Percentiles rank a stretch among this genome's conserved stretches.
phyloP scores from a whole-genome alignment of 176 grass and related monocot species.

The Carex littledalei region DNA sequence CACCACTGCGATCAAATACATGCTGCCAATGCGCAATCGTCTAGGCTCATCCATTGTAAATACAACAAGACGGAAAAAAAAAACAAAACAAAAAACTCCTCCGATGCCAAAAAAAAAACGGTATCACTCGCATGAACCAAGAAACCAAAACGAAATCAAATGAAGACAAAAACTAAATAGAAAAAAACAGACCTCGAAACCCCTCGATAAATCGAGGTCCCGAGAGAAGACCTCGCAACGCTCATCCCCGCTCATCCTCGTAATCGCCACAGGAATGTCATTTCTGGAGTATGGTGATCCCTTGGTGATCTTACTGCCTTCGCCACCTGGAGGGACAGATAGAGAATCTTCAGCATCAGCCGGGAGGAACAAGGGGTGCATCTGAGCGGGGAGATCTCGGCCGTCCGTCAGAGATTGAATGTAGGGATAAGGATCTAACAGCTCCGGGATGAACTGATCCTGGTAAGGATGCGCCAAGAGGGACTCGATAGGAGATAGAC shows the following conservation, averaged over 20 bases:
- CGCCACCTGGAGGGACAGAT: not conserved
- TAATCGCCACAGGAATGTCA: not conserved
- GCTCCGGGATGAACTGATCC: constrained; percentile 25
- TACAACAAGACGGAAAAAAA: not conserved
- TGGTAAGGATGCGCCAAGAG: constrained; percentile 27
- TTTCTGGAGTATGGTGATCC: not conserved
- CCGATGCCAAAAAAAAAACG: not conserved
- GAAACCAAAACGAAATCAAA: not conserved
- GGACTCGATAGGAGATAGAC: constrained; percentile 4
- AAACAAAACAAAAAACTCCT: not conserved
- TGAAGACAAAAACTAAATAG: not conserved
- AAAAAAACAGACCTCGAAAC: constrained; percentile 53
- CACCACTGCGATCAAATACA: not conserved
- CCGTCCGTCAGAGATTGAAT: not conserved
- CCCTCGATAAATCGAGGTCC: constrained; percentile 70
- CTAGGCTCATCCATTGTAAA: not conserved
- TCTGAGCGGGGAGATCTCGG: not conserved
- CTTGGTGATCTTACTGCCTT: not conserved
- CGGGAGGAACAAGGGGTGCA: constrained; percentile 7
- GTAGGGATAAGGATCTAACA: constrained; percentile 20
- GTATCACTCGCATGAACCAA: not conserved
- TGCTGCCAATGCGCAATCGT: not conserved
- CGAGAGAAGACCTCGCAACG: constrained; percentile 13
- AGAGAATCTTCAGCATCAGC: constrained; percentile 2
- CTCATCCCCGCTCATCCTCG: not conserved